Evolutionary conservation across 1,284 basidiomycete genomes (phyloP).

Genomic region (Ganoderma boninense): DNA sequence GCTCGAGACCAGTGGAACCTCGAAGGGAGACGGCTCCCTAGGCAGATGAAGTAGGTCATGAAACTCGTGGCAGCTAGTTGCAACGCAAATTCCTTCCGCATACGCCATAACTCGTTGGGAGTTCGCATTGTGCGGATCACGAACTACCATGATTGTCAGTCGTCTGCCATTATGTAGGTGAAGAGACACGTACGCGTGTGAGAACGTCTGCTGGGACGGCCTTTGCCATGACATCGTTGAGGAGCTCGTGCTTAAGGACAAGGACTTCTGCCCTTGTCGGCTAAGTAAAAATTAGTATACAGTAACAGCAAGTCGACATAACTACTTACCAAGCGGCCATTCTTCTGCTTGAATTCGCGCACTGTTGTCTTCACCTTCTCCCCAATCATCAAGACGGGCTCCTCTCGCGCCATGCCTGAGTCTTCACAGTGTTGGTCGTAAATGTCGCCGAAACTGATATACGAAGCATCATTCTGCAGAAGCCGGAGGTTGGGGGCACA

Average conservation of each 20-base stretch:
- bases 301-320: background rate
- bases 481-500: constrained; percentile 88
- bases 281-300: constrained; percentile 42
- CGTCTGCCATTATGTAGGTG: background rate
- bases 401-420: constrained; percentile 85
- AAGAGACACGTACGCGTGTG: constrained; percentile 67
- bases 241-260: constrained; percentile 86
- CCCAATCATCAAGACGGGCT: constrained; percentile 85
- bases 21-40: constrained; percentile 85
- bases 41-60: constrained; percentile 90
- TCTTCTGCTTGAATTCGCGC: constrained; percentile 62
- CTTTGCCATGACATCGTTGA: constrained; percentile 91
- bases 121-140: constrained; percentile 89
- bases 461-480: constrained; percentile 92
- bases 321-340: constrained; percentile 33
- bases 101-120: constrained; percentile 92
- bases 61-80: constrained; percentile 92
- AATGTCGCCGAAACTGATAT: constrained; percentile 92
- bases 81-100: constrained; percentile 96
- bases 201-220: constrained; percentile 92
- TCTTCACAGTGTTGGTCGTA: constrained; percentile 91
- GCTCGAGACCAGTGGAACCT: constrained; percentile 91
- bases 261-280: constrained; percentile 75
- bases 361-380: constrained; percentile 84
- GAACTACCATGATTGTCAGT: constrained; percentile 62